These are phyloP conservation scores for Ormosia emarginata DNA, from an alignment of 306 rosid genomes.

Conservation along the genomic window DNA sequence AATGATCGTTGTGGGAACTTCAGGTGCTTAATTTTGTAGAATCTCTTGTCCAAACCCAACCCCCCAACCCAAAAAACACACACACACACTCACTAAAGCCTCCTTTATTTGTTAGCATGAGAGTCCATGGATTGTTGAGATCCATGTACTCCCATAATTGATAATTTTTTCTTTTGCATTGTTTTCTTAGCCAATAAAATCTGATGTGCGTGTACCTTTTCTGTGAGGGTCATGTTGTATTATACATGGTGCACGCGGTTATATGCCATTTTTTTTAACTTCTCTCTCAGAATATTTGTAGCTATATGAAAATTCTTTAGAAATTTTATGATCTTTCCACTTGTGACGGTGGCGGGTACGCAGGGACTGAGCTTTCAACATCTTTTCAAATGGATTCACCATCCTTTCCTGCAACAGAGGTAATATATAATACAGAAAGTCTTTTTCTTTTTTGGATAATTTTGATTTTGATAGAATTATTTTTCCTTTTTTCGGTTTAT, in stretches of 20 bases:
- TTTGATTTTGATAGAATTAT: neutral
- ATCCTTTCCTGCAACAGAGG: conserved; percentile 30
- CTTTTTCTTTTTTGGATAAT: neutral
- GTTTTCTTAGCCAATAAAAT: neutral
- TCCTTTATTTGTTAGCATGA: neutral
- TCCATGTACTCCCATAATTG: neutral
- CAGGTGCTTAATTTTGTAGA: conserved; percentile 21
- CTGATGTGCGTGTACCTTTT: neutral
- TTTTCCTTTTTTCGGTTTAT: neutral
- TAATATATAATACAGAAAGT: neutral
- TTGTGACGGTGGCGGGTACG: neutral
- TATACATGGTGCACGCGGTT: neutral
- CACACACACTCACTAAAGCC: neutral
- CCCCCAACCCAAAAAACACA: too few species aligned
- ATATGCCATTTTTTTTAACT: neutral
- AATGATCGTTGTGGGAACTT: neutral
- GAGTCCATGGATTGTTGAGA: neutral
- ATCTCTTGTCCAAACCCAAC: neutral
- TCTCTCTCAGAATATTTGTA: neutral
- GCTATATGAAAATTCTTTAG: neutral
- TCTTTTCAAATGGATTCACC: conserved; percentile 27
- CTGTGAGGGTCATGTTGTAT: neutral
- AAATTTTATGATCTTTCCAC: neutral
- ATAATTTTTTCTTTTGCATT: neutral
- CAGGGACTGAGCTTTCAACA: conserved; percentile 31